phyloP scores from a whole-genome alignment of 2,329 filamentous ascomycete species.

The Hirsutella minnesotensis region DNA sequence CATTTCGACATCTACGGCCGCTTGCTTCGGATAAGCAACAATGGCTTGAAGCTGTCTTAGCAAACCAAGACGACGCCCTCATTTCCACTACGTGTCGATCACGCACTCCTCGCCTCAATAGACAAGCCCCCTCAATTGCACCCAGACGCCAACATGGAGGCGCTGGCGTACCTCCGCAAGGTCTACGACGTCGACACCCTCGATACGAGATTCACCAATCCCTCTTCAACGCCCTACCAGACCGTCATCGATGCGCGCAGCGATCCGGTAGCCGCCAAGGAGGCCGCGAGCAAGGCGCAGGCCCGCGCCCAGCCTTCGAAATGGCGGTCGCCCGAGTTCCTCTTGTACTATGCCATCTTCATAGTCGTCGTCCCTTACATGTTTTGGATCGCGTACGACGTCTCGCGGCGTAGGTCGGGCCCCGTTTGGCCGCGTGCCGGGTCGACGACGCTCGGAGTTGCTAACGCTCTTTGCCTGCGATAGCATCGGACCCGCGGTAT shows the following conservation, averaged over 20 bases:
- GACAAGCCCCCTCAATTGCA: too few species aligned
- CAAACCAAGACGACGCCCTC: too few species aligned
- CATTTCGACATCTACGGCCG: too few species aligned
- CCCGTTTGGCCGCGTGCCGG: conserved; percentile 6
- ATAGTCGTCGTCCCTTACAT: conserved; percentile 61
- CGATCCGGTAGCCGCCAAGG: conserved; percentile 24
- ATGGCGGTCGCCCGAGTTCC: conserved; percentile 85
- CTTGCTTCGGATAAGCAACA: too few species aligned
- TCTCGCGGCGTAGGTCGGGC: conserved; percentile 58
- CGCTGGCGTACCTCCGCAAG: conserved; percentile 29
- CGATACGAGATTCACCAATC: conserved; percentile 52
- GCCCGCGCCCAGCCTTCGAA: conserved; percentile 46
- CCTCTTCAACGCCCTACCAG: conserved; percentile 57
- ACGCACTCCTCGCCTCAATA: too few species aligned
- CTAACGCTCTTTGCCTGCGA: too few species aligned
- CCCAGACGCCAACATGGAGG: conserved; percentile 18
- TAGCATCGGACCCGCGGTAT: conserved; percentile 75
- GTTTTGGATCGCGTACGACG: conserved; percentile 81
- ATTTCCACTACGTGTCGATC: too few species aligned
- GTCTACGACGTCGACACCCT: conserved; percentile 56
- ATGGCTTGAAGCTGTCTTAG: too few species aligned
- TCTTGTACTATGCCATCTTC: conserved; percentile 64
- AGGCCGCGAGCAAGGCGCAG: conserved; percentile 23
- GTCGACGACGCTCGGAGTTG: background rate
- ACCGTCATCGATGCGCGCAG: conserved; percentile 38